Evolutionary conservation across 192 early-diverging fungal genomes (phyloP), one percentile per base, ranked within the genome.

Genomic region (Linnemannia zychae): DNA sequence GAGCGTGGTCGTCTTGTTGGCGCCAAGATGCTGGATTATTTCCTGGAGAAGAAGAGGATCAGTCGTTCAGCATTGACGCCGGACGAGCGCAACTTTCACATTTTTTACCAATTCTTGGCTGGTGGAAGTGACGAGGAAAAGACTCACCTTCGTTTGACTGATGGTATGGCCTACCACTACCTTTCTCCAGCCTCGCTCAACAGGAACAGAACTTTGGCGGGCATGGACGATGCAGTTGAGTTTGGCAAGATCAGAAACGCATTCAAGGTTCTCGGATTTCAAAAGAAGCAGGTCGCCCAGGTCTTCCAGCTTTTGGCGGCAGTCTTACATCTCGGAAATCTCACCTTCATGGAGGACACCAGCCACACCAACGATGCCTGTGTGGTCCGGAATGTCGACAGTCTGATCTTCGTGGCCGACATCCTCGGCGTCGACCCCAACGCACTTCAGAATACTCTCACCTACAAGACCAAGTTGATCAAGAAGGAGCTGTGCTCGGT

Each of bases 21-120:
- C 12, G 94, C 95, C 22, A 97, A 96, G 86, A 91, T 93, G 77
- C 89, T 98, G 82, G 94, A 96, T 84, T 98, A 97, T 80, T 90
- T 98, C 75, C 88, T 99, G 34, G 98, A 99, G 74, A 96, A 97
- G 85, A 87, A 85, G 50, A 93, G 97, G 7, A 93, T 99, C 40
- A 90, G 93, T 7, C 88, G 90, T 4, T 89, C 90, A 20, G 15
- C 74, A 16, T 68, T 87, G 2, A 84, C 81, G 18, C 78, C 90
- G 44, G 91, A 91, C 75, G 97, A 97, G 73, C 92, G 95, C 72
- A 97, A 94, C 88, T 99, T 98, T 89, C 96, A 99, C 82, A 94
- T 98, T 40, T 97, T 99, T 84, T 98, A 99, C 90, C 95, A 97
- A 80, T 88, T 99, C 37, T 91, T 98, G 7, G 94, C 96, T 34